These are phyloP conservation scores for Amanita pallidorosea DNA, from an alignment of 768 basidiomycete genomes.

Conservation along the genomic window DNA sequence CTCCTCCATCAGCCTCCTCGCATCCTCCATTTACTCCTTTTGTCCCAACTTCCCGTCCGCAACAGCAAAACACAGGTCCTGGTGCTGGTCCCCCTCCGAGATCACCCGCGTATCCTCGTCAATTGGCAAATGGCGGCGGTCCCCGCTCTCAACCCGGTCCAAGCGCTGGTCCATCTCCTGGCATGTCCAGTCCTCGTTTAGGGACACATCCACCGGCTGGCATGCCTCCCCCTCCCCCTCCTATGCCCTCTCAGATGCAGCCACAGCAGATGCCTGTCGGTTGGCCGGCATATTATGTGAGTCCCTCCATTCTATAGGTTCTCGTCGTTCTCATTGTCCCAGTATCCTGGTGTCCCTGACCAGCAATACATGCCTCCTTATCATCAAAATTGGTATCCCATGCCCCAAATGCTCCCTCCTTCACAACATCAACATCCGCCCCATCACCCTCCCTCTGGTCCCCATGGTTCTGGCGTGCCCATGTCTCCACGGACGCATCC, in stretches of 20 bases:
- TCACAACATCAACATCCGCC: slow-evolving; percentile 26
- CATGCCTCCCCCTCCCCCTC: slow-evolving; percentile 26
- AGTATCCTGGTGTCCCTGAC: slow-evolving; percentile 34
- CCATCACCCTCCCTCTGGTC: slow-evolving; percentile 40
- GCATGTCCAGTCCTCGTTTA: slow-evolving; percentile 60
- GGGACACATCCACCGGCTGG: slow-evolving; percentile 45
- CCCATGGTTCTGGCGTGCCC: slow-evolving; percentile 38
- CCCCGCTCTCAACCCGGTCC: slow-evolving; percentile 49
- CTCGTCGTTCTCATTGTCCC: slow-evolving; percentile 6
- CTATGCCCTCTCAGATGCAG: slow-evolving; percentile 28
- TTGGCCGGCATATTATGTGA: slow-evolving; percentile 49
- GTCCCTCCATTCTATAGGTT: slow-evolving; percentile 15
- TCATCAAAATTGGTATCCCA: slow-evolving; percentile 27
- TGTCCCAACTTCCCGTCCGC: slow-evolving; percentile 37
- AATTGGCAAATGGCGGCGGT: slow-evolving; percentile 50
- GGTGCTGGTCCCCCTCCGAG: slow-evolving; percentile 45
- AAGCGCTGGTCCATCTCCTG: slow-evolving; percentile 41
- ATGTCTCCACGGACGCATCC: slow-evolving; percentile 61
- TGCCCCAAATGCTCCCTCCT: slow-evolving; percentile 23
- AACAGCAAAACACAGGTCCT: slow-evolving; percentile 33
- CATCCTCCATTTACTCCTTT: slow-evolving; percentile 35
- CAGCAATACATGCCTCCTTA: slow-evolving; percentile 32
- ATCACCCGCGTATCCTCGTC: slow-evolving; percentile 55
- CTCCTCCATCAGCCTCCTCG: slow-evolving; percentile 27
- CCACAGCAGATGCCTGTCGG: slow-evolving; percentile 26